These are phyloP conservation scores for Huiozyma sinensis DNA, from an alignment of 805 yeast genomes.

Conservation along the genomic window DNA sequence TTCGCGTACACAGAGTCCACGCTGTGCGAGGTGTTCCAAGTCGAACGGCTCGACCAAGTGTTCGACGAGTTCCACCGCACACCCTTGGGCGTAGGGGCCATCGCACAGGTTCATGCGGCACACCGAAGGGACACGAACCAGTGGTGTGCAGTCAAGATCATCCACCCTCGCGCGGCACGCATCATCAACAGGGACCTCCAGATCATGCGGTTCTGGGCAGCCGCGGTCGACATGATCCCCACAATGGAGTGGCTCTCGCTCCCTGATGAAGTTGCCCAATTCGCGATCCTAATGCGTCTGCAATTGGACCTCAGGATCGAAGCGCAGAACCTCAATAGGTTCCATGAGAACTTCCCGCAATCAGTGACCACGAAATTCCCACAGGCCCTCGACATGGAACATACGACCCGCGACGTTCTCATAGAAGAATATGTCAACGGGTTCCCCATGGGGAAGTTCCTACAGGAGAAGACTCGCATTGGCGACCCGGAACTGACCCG, in stretches of 20 bases:
- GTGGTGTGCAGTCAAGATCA: constrained; percentile 63
- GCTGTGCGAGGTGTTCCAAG: constrained; percentile 36
- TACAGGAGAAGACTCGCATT: constrained; percentile 33
- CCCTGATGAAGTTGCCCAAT: constrained; percentile 89
- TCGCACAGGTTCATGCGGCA: constrained; percentile 83
- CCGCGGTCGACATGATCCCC: constrained; percentile 51
- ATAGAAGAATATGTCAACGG: constrained; percentile 84
- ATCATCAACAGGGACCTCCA: constrained; percentile 69
- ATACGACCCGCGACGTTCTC: constrained; percentile 59
- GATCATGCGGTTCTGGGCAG: constrained; percentile 78
- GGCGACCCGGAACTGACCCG: constrained; percentile 39
- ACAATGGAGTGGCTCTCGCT: constrained; percentile 96
- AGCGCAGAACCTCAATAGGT: constrained; percentile 64
- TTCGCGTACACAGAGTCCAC: constrained; percentile 47
- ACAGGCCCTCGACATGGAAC: constrained; percentile 31
- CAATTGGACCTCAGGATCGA: constrained; percentile 89
- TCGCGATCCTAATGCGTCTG: constrained; percentile 70
- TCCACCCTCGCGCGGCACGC: constrained; percentile 76
- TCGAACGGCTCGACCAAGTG: constrained; percentile 52
- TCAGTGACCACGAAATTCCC: constrained; percentile 67
- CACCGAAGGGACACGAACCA: constrained; percentile 28
- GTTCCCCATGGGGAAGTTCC: constrained; percentile 63
- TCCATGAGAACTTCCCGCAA: constrained; percentile 55
- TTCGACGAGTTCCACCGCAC: constrained; percentile 65
- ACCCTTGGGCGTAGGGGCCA: constrained; percentile 96